phyloP scores from a whole-genome alignment of 2,329 filamentous ascomycete species.

The Bisporella sp. region DNA sequence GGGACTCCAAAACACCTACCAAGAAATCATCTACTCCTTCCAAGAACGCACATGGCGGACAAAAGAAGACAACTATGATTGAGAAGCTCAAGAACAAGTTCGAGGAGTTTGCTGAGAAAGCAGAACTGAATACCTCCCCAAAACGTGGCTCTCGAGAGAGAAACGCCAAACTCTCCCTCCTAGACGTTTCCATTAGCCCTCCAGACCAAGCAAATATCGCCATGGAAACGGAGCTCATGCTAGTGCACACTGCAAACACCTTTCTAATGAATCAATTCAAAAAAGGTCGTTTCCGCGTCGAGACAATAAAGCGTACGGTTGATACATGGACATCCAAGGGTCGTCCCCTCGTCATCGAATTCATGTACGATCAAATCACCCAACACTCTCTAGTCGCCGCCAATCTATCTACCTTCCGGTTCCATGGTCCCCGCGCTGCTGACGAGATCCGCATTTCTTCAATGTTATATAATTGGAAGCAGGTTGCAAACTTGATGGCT shows the following conservation, averaged over 20 bases:
- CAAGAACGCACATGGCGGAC: slow-evolving; percentile 6
- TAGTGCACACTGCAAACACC: slow-evolving; percentile 24
- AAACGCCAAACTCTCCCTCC: slow-evolving; percentile 10
- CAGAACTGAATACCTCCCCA: slow-evolving; percentile 17
- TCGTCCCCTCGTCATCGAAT: slow-evolving; percentile 40
- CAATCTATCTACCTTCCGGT: slow-evolving; percentile 38
- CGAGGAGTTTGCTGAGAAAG: slow-evolving; percentile 25
- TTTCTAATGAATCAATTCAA: slow-evolving; percentile 27
- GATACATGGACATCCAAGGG: slow-evolving; percentile 36
- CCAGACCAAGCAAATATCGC: slow-evolving; percentile 23
- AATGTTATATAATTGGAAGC: slow-evolving; percentile 41
- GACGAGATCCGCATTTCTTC: slow-evolving; percentile 31
- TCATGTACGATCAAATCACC: slow-evolving; percentile 44
- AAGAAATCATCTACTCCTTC: slow-evolving; percentile 7
- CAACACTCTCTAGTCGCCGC: slow-evolving; percentile 39
- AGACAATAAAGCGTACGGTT: slow-evolving; percentile 24
- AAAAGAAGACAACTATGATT: slow-evolving; percentile 21
- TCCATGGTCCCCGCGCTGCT: slow-evolving; percentile 34
- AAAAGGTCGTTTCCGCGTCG: slow-evolving; percentile 22
- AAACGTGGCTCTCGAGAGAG: slow-evolving; percentile 8
- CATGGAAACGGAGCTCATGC: slow-evolving; percentile 26
- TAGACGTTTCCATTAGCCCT: slow-evolving; percentile 20
- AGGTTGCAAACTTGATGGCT: slow-evolving; percentile 37
- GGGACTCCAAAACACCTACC: slow-evolving; percentile 3
- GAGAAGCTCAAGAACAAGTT: slow-evolving; percentile 23